Evolutionary conservation across 495 filamentous ascomycete species (phyloP).

Genomic region (Daldinia vernicosa): DNA sequence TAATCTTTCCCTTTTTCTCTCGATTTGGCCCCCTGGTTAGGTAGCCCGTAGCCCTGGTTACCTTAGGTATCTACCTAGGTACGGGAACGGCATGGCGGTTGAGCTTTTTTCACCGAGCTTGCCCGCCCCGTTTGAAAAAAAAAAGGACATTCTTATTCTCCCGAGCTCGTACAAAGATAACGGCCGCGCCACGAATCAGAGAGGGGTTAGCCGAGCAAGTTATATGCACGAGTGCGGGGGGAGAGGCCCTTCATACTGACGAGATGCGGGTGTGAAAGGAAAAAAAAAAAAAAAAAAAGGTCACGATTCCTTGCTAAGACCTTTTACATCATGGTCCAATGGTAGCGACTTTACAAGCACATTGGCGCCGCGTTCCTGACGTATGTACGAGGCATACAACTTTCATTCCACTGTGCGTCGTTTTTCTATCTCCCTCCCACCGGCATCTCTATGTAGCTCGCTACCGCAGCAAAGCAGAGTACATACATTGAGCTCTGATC

Average conservation of each 20-base stretch:
- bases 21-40: neutral
- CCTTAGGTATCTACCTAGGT: neutral
- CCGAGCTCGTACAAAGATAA: constrained; percentile 42
- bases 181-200: constrained; percentile 35
- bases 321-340: constrained; percentile 23
- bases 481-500: constrained; percentile 55
- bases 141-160: constrained; percentile 40
- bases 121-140: constrained; percentile 18
- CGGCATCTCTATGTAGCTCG: constrained; percentile 35
- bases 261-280: constrained; percentile 11
- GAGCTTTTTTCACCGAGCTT: constrained; percentile 3
- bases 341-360: constrained; percentile 9
- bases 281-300: neutral
- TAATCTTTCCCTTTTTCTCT: constrained; percentile 37
- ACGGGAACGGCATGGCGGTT: neutral
- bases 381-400: constrained; percentile 40
- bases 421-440: constrained; percentile 36
- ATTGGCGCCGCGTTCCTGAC: constrained; percentile 40
- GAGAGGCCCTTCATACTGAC: constrained; percentile 17
- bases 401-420: constrained; percentile 21
- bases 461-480: constrained; percentile 19
- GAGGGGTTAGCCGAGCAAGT: constrained; percentile 29
- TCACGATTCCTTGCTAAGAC: constrained; percentile 30
- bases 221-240: constrained; percentile 38
- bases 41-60: neutral